Percentiles rank a stretch among this genome's conserved stretches.
These are phyloP conservation scores for Chlamydomonas reinhardtii DNA, from an alignment of 163 green algal species.

Conservation along the genomic window DNA sequence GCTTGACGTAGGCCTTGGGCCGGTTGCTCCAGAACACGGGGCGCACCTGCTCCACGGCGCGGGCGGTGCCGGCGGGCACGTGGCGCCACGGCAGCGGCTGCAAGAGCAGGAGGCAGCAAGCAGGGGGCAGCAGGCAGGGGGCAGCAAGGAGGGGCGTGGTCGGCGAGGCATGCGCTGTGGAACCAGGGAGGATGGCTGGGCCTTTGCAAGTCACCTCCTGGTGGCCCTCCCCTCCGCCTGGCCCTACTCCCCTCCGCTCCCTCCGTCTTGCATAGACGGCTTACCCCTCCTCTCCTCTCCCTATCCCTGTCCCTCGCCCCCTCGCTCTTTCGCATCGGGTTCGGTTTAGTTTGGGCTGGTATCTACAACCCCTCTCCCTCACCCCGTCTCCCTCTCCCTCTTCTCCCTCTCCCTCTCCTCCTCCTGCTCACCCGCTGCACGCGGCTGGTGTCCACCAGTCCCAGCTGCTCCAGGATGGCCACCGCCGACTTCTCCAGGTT, in stretches of 20 bases:
- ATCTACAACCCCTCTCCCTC: too few relatives aligned
- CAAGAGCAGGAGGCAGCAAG: background rate
- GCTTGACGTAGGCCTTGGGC: conserved; percentile 83
- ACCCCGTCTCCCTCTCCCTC: too few relatives aligned
- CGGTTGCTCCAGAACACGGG: conserved; percentile 90
- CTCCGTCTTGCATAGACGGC: too few relatives aligned
- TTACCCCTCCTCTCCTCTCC: background rate
- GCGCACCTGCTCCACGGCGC: conserved; percentile 73
- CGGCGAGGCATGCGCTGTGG: background rate
- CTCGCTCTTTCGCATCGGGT: too few relatives aligned
- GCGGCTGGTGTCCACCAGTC: conserved; percentile 66
- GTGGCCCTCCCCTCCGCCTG: too few relatives aligned
- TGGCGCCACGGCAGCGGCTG: conserved; percentile 59
- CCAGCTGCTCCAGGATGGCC: conserved; percentile 87
- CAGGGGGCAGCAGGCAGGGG: background rate
- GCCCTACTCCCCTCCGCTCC: background rate
- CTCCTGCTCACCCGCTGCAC: conserved; percentile 21
- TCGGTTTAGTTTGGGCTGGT: too few relatives aligned
- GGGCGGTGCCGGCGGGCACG: conserved; percentile 50
- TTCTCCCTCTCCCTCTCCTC: too few relatives aligned
- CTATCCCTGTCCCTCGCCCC: background rate
- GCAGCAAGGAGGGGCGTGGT: background rate
- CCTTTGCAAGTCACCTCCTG: too few relatives aligned
- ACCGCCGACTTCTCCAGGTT: conserved; percentile 92
- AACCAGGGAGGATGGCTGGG: too few relatives aligned